Base-by-base conservation (phyloP, 2,329 filamentous ascomycete genomes). In the Sarocladium oryzae region DNA sequence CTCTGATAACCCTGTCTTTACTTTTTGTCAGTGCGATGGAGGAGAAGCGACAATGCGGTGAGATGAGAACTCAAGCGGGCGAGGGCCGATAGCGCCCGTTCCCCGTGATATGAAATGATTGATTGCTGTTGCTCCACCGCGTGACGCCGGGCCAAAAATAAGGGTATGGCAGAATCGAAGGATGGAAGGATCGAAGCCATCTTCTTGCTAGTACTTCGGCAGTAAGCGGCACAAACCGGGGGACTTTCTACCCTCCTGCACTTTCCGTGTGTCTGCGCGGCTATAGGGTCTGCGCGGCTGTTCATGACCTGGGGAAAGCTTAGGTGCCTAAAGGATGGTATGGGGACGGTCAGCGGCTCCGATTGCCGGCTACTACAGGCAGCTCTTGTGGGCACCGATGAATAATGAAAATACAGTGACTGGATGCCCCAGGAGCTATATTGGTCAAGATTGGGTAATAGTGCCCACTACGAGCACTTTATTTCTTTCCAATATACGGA, bases 61-160 rank as follows among this genome's bases (percentile, higher is more conserved):
- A 36, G 46, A n/a, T n/a, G n/a, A n/a, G n/a, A n/a, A n/a, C n/a
- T n/a, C n/a, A n/a, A 23, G 9, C 20, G 46, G n/a, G 32, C n/a
- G 15, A 32, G 33, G 3, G 6, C 11, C 5, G 46, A 36, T 37
- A 37, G 30, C 32, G 46, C 26, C 43, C 26, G 13, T 16, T 3
- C n/a, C 33, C 32, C 30, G 24, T 35, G 46, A 49, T 49, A 49
- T 37, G 46, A 49, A 32, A 37, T 49, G 24, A 49, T 20, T n/a
- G n/a, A n/a, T n/a, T n/a, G 10, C 7, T 15, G 10, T 6, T n/a
- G 21, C 46, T 37, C 46, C 46, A 49, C 46, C 33, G 33, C 10
- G n/a, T n/a, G n/a, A n/a, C n/a, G n/a, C n/a, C n/a, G n/a, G n/a
- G n/a, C n/a, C n/a, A n/a, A n/a, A n/a, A n/a, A n/a, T n/a, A n/a